Conservation (phyloP, 805 yeast genomes). For the Metschnikowia noctiluminum region DNA sequence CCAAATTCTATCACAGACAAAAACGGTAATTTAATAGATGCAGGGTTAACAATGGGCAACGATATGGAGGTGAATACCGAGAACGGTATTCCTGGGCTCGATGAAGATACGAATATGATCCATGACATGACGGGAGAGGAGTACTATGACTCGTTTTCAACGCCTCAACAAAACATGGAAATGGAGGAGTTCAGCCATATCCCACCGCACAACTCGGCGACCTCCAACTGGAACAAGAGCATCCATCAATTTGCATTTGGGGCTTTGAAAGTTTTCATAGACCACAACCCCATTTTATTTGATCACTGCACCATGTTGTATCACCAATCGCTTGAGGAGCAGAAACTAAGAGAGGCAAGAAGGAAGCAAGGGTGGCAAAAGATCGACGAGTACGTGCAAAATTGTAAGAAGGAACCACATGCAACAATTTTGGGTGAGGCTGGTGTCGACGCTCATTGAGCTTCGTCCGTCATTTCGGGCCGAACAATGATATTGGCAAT, state of each 20-base stretch:
- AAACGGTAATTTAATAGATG: constrained; percentile 41
- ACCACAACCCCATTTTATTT: constrained; percentile 83
- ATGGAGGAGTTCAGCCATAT: constrained; percentile 32
- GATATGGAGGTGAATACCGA: constrained; percentile 21
- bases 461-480: neutral
- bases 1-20: constrained; percentile 40
- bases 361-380: constrained; percentile 69
- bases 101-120: constrained; percentile 17
- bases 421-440: constrained; percentile 7
- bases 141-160: constrained; percentile 39
- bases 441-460: constrained; percentile 12
- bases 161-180: constrained; percentile 31
- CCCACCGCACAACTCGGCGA: constrained; percentile 44
- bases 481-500: neutral
- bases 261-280: constrained; percentile 89
- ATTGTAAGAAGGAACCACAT: constrained; percentile 11
- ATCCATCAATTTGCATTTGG: constrained; percentile 87
- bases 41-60: constrained; percentile 22
- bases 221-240: constrained; percentile 87
- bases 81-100: constrained; percentile 16
- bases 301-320: constrained; percentile 90
- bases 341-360: constrained; percentile 57
- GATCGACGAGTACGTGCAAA: constrained; percentile 57
- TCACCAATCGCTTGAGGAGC: constrained; percentile 74
- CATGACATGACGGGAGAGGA: constrained; percentile 44